Conservation (phyloP, 139 green algal species). For the Closterium sp. region DNA sequence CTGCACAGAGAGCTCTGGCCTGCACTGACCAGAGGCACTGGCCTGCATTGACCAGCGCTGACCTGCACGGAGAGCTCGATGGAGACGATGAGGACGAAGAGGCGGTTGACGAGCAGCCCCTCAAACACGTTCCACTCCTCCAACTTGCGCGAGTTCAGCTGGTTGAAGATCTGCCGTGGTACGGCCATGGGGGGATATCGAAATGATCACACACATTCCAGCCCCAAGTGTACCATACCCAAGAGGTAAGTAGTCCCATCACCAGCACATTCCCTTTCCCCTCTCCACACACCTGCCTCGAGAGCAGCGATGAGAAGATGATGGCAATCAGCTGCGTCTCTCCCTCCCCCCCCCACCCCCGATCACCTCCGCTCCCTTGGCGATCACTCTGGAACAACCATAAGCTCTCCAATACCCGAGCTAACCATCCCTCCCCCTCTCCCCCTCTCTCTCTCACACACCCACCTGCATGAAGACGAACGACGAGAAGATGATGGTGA, state of each 20-base stretch:
- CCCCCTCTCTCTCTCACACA: neutral
- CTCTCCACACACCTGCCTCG: constrained; percentile 38
- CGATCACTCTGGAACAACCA: neutral
- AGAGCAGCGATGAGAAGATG: constrained; percentile 96
- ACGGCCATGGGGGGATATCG: too few relatives aligned
- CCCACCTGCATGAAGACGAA: constrained; percentile 80
- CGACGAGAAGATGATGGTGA: constrained; percentile 85
- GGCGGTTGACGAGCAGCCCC: constrained; percentile 43
- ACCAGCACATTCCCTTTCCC: neutral
- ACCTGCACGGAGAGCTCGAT: constrained; percentile 42
- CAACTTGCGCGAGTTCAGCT: constrained; percentile 76
- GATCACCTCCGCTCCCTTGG: neutral
- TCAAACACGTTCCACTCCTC: constrained; percentile 48
- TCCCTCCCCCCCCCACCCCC: too few relatives aligned
- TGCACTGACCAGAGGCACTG: neutral
- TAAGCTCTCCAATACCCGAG: neutral
- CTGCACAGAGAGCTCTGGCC: too few relatives aligned
- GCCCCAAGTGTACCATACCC: neutral
- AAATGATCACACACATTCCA: neutral
- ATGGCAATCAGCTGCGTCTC: constrained; percentile 54
- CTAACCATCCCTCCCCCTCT: neutral
- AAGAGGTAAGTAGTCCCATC: neutral
- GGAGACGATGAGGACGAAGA: constrained; percentile 47
- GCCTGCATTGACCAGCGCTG: neutral
- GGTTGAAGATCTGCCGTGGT: constrained; percentile 84